A percentile compares a stretch with the other conserved stretches of the same genome.
Conservation (phyloP, 768 basidiomycete genomes). For the Lactarius sp. region DNA sequence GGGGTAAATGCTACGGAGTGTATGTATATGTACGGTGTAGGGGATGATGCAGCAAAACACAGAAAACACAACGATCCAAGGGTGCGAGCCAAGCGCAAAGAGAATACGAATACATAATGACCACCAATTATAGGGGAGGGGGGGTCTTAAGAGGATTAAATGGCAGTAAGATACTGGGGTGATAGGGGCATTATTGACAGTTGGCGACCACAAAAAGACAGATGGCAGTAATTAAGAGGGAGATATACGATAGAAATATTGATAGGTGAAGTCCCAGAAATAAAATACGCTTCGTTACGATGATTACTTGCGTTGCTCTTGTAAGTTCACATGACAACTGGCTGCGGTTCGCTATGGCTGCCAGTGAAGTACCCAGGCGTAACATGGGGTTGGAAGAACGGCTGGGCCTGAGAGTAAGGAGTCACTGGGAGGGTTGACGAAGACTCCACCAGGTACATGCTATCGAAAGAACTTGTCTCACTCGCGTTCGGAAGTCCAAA, state of each 20-base stretch:
- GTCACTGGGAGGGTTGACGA: constrained; percentile 27
- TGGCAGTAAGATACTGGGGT: constrained; percentile 8
- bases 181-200: constrained; percentile 16
- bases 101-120: constrained; percentile 21
- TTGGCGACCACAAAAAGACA: constrained; percentile 16
- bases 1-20: constrained; percentile 13
- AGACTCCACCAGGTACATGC: constrained; percentile 32
- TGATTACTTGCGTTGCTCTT: constrained; percentile 4
- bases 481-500: constrained; percentile 20
- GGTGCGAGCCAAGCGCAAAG: constrained; percentile 8
- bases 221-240: constrained; percentile 13
- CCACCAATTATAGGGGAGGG: background rate
- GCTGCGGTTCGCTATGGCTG: constrained; percentile 22
- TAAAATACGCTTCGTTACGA: constrained; percentile 18
- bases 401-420: constrained; percentile 1
- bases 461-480: constrained; percentile 21
- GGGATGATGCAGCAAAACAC: constrained; percentile 15
- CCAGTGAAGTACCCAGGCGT: constrained; percentile 14
- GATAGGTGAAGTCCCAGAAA: constrained; percentile 11
- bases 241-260: constrained; percentile 7
- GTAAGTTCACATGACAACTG: constrained; percentile 26
- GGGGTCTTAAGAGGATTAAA: constrained; percentile 5
- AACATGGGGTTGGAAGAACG: constrained; percentile 14
- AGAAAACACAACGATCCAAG: constrained; percentile 17
- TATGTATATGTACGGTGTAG: constrained; percentile 20